phyloP scores from a whole-genome alignment of 139 green algal species.

The Trebouxia sp. region DNA sequence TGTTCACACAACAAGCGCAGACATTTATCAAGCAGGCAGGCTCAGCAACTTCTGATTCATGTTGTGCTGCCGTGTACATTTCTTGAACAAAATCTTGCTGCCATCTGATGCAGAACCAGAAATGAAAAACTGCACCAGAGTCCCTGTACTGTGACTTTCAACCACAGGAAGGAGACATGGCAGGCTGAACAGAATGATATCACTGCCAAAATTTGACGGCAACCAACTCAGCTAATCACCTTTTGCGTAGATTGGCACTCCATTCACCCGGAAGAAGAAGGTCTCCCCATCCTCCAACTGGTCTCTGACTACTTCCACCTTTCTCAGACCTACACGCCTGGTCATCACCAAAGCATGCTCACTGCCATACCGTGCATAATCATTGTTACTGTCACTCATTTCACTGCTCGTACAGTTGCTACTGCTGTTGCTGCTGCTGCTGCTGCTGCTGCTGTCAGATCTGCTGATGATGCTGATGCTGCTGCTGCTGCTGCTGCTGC shows the following conservation, averaged over 20 bases:
- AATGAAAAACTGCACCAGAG: too few species aligned
- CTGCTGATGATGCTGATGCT: background rate
- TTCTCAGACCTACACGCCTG: constrained; percentile 62
- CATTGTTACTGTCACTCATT: background rate
- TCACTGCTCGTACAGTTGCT: background rate
- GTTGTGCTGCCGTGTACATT: too few species aligned
- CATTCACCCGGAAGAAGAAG: constrained; percentile 80
- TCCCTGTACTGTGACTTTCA: too few species aligned
- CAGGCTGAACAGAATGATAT: too few species aligned
- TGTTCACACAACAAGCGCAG: background rate
- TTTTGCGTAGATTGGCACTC: constrained; percentile 61
- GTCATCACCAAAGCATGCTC: background rate
- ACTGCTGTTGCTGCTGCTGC: constrained; percentile 2
- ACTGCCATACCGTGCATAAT: background rate
- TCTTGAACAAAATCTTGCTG: too few species aligned
- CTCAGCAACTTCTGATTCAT: too few species aligned
- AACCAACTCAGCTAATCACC: too few species aligned
- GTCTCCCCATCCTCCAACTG: constrained; percentile 47
- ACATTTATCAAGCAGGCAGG: background rate
- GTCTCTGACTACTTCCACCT: constrained; percentile 58
- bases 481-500: background rate
- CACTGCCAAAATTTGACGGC: too few species aligned
- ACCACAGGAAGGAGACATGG: too few species aligned
- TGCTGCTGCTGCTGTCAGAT: background rate
- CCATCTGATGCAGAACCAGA: too few species aligned